Conservation (phyloP, 148 eudicot species). For the Chenopodium formosanum region DNA sequence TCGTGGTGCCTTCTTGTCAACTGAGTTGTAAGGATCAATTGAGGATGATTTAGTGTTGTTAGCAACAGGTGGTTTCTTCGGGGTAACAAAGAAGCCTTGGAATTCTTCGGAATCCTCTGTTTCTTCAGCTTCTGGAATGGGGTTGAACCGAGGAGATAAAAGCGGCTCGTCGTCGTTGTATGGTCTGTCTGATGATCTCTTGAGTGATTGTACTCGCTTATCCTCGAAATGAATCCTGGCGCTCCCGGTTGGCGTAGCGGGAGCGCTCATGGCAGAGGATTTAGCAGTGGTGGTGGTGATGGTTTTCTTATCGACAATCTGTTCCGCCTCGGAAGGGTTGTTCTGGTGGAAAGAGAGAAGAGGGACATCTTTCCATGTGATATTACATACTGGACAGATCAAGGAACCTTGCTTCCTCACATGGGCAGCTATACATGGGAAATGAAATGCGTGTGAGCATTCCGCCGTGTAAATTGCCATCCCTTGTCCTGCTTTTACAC, state of each 20-base stretch:
- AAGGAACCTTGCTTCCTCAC: conserved; percentile 41
- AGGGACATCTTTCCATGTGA: conserved; percentile 74
- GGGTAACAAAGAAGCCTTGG: conserved; percentile 60
- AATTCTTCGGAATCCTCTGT: conserved; percentile 57
- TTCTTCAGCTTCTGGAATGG: conserved; percentile 57
- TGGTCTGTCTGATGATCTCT: background rate
- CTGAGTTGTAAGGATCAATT: background rate
- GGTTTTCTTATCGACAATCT: conserved; percentile 21
- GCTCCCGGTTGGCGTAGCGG: conserved; percentile 27
- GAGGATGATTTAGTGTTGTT: background rate
- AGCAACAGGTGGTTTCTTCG: background rate
- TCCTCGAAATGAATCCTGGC: conserved; percentile 8
- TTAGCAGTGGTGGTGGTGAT: background rate
- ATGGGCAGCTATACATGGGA: conserved; percentile 73
- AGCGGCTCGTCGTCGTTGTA: conserved; percentile 83
- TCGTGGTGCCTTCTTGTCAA: conserved; percentile 15
- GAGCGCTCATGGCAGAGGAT: conserved; percentile 10
- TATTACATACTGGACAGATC: conserved; percentile 71
- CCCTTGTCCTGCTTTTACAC: conserved; percentile 69
- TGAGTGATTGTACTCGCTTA: conserved; percentile 12
- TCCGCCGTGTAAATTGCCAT: conserved; percentile 85
- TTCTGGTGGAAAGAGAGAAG: conserved; percentile 46
- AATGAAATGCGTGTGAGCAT: conserved; percentile 80
- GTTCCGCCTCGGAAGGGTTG: background rate
- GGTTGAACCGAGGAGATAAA: conserved; percentile 38